Base-by-base conservation (phyloP, 805 yeast species). In the Cyberlindnera samutprakarnensis region DNA sequence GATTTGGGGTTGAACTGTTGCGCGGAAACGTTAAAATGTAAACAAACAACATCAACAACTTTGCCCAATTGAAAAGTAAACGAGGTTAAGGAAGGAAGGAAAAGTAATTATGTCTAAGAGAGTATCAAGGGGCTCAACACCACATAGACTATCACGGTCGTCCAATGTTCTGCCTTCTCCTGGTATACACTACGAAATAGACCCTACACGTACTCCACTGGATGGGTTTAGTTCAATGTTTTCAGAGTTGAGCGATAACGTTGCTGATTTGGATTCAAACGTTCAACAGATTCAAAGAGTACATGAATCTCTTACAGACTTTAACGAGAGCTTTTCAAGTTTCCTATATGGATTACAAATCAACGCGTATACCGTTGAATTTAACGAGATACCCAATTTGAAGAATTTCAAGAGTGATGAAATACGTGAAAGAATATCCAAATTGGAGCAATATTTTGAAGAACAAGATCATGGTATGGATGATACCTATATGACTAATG, bases 331-430 rank as follows among this genome's bases (percentile, higher is more conserved):
- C 2, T 73, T 87, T 45, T 76, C 84, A 2, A 64, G 88, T 24
- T 76, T 86, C 33, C 51, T 86, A 32, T 84, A 82, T 47, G 95
- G 95, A 2, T 57, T 86, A 30, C 74, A 80, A 50, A 75, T 85
- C 55, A 85, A 87, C 47, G 88, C 94, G 39, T 86, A 92, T 79
- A 83, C 95, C 56, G 81, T 81, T 18, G 87, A 82, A 47, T 83
- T 83, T 31, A 42, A 44, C 14, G 51, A 48, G 28, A 30, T 50
- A 4, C 52, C 53, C 6, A 39, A 38, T 12, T 15, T 31, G 13
- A 38, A 31, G 30, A 38, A 31, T 18, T 27, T 31, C 23, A 43
- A 38, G 14, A 21, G 27, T 13, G 43, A 41, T n/a, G 51, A 44
- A 6, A 28, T 47, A 6, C 23, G 33, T 4, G 43, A 38, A 5